Evolutionary conservation across 2,329 filamentous ascomycete species (phyloP).

Genomic region (Calonectria pteridis): DNA sequence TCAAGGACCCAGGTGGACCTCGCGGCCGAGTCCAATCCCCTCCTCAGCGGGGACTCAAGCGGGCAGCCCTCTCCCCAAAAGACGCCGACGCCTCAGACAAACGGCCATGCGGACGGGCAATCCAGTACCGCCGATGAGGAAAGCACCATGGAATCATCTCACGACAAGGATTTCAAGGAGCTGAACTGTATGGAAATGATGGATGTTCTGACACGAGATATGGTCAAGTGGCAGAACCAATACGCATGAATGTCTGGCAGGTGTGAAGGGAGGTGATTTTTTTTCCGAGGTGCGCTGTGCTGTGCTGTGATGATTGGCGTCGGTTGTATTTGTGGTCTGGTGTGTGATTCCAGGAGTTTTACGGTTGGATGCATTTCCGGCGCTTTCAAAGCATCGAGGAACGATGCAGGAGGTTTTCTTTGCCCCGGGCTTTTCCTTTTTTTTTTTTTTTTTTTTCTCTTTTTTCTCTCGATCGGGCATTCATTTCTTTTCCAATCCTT

Average conservation of each 20-base stretch:
- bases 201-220: slow-evolving; percentile 83
- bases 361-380: slow-evolving; percentile 38
- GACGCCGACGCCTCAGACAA: slow-evolving; percentile 50
- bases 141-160: slow-evolving; percentile 37
- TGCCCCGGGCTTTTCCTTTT: slow-evolving; percentile 5
- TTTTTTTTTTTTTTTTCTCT: slow-evolving; percentile 24
- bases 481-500: slow-evolving; percentile 21
- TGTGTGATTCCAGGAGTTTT: slow-evolving; percentile 36
- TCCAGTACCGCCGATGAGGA: slow-evolving; percentile 42
- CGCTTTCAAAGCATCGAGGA: slow-evolving; percentile 38
- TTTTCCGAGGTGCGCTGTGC: neutral
- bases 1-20: slow-evolving; percentile 89
- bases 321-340: slow-evolving; percentile 17
- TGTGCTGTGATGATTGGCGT: slow-evolving; percentile 15
- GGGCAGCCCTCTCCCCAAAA: slow-evolving; percentile 57
- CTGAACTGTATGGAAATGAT: slow-evolving; percentile 90
- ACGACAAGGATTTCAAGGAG: slow-evolving; percentile 74
- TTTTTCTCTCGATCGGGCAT: neutral
- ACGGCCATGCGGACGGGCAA: slow-evolving; percentile 48
- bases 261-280: neutral
- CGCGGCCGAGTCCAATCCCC: slow-evolving; percentile 71
- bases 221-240: slow-evolving; percentile 88
- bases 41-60: slow-evolving; percentile 55
- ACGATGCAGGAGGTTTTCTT: slow-evolving; percentile 32
- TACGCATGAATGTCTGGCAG: slow-evolving; percentile 57